Base-by-base conservation (phyloP, 208 protist genomes). In the Blastocrithidia nonstop region DNA sequence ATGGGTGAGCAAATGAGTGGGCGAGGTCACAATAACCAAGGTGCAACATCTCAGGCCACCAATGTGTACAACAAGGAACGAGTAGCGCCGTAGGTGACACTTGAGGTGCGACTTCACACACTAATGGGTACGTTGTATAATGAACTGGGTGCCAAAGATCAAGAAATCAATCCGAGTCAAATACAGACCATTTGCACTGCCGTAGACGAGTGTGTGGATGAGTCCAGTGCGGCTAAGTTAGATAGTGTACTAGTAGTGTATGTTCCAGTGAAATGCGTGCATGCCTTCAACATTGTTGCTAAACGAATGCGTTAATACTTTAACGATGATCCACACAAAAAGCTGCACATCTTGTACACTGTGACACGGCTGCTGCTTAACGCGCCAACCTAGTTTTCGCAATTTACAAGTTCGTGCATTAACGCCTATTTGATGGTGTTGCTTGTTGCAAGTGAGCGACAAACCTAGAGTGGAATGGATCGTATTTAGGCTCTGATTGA, bases 381-480 rank as follows among this genome's bases (percentile, higher is more conserved):
- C 15, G 65, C 64, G 11, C 54, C 50, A 35, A 62, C 61, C 43
- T 47, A 75, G 16, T 58, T 74, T 40, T 31, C 66, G 5, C 58
- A 31, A 23, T 83, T 70, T 39, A 82, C 61, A 17, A 65, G 72
- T 23, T 58, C 71, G 8, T 47, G 61, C 22, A 47, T 91, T 4
- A 85, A 85, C 32, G 69, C 74, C 11, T 91, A 74, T 39, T 56
- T 88, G 11, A 84, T 91, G 76, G 66, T 78, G 45, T 58, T 91
- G 21, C 63, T 83, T 27, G 72, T 83, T 1, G 65, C 71, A 15
- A 66, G 54, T 22, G 64, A 69, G 45, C 70, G 67, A 7, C 82
- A 91, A 50, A 75, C 71, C 16, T 57, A 54, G 26, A 66, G 61
- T 41, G 82, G 82, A 1, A 59, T 78, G 35, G 82, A 91, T 32